Evolutionary conservation across 768 basidiomycete species (phyloP).

Genomic region (Naganishia vaughanmartiniae): DNA sequence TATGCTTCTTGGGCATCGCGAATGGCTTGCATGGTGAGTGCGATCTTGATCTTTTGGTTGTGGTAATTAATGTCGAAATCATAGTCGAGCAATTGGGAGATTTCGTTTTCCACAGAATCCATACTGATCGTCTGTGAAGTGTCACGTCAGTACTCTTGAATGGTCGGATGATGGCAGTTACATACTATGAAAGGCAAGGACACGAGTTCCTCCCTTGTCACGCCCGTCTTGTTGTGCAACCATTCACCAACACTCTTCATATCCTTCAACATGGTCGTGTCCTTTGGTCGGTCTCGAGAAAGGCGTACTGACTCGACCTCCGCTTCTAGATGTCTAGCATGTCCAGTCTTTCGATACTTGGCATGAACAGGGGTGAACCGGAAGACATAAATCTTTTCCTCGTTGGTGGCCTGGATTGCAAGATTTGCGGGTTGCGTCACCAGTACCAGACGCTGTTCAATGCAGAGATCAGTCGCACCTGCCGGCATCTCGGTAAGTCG

Average conservation of each 20-base stretch:
- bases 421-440: conserved; percentile 41
- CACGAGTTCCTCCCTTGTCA: conserved; percentile 14
- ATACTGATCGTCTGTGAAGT: conserved; percentile 22
- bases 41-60: conserved; percentile 28
- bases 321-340: conserved; percentile 32
- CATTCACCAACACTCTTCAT: conserved; percentile 21
- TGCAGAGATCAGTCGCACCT: conserved; percentile 28
- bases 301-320: conserved; percentile 37
- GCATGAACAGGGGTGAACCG: conserved; percentile 38
- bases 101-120: conserved; percentile 28
- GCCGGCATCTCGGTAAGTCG: conserved; percentile 18
- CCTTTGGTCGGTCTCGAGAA: conserved; percentile 31
- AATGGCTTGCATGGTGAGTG: conserved; percentile 30
- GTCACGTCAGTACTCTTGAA: background rate
- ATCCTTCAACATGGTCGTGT: conserved; percentile 3
- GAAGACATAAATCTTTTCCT: conserved; percentile 40
- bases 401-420: conserved; percentile 42
- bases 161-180: background rate
- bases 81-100: conserved; percentile 12
- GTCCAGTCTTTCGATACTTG: conserved; percentile 31
- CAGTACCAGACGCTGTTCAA: conserved; percentile 42
- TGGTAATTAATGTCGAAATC: conserved; percentile 29
- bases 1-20: conserved; percentile 24
- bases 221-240: conserved; percentile 16
- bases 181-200: conserved; percentile 29